Conservation (phyloP, 768 basidiomycete genomes). For the Lentinus brumalis region DNA sequence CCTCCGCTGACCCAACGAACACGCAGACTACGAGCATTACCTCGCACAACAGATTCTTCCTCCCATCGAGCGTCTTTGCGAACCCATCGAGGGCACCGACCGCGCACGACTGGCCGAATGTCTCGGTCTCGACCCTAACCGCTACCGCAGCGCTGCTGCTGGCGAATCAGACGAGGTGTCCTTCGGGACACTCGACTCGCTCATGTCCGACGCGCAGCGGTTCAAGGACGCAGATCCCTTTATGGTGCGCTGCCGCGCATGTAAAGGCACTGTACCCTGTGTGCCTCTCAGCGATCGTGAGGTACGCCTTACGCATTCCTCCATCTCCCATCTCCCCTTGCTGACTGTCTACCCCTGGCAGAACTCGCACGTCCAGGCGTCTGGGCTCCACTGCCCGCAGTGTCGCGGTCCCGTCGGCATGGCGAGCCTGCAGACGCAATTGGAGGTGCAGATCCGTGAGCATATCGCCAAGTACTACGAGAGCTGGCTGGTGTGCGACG, state of each 20-base stretch:
- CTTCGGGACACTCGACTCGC: slow-evolving; percentile 85
- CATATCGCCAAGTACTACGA: slow-evolving; percentile 85
- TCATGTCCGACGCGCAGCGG: slow-evolving; percentile 83
- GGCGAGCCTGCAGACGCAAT: slow-evolving; percentile 76
- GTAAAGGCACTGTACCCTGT: slow-evolving; percentile 61
- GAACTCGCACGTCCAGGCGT: slow-evolving; percentile 65
- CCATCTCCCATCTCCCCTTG: background rate
- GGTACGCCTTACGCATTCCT: slow-evolving; percentile 39
- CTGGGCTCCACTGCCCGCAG: slow-evolving; percentile 70
- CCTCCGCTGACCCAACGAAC: background rate
- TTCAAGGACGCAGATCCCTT: slow-evolving; percentile 79
- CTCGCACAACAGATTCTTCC: slow-evolving; percentile 90
- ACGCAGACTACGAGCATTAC: slow-evolving; percentile 87
- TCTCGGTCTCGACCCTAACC: slow-evolving; percentile 68
- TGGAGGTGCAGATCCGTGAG: slow-evolving; percentile 82
- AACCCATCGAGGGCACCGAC: slow-evolving; percentile 95
- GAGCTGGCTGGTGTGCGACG: slow-evolving; percentile 86
- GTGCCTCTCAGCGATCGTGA: slow-evolving; percentile 59
- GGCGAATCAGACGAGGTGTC: slow-evolving; percentile 57
- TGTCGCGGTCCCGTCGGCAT: slow-evolving; percentile 57
- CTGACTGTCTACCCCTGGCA: slow-evolving; percentile 30
- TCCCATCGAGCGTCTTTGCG: slow-evolving; percentile 93
- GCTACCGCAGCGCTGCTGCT: slow-evolving; percentile 45
- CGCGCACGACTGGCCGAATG: slow-evolving; percentile 91
- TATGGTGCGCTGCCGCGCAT: slow-evolving; percentile 74